Base-by-base conservation (phyloP, 1,139 yeast species). In the Pichia sp. region DNA sequence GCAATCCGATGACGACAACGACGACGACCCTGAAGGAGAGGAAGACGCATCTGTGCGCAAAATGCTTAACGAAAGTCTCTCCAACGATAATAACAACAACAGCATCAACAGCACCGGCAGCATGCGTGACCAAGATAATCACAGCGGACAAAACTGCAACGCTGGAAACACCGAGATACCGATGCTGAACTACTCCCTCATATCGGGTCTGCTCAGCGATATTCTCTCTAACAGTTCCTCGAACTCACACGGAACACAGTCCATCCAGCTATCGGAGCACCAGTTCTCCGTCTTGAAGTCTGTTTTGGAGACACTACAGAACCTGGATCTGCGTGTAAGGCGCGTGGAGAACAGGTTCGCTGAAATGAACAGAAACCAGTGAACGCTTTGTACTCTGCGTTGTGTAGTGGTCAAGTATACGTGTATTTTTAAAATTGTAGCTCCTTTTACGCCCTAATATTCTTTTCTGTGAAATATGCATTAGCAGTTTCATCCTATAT, bases 161-260 rank as follows among this genome's bases (percentile, higher is more conserved):
- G 8, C 27, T 10, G 31, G 6, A 16, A 16, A 9, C 17, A 16
- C 40, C 16, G 27, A 43, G 27, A 20, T 51, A n/a, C 52, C 52
- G 24, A 38, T 41, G 14, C 34, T 52, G 4, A 46, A 53, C 20
- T 46, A 48, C 17, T 49, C 53, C 14, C 17, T 53, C 5, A 50
- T 53, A 9, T 53, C 55, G 6, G 33, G 50, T 17, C 38, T 53
- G 34, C 17, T 53, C 17, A 49, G 41, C 24, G 53, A 50, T 29
- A 50, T 53, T 8, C 30, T 49, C 12, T 49, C 50, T 5, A 52
- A 52, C 31, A 49, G 27, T 9, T 29, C 55, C 7, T 44, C 46
- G 4, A 46, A 38, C 9, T 24, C 49, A 1, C 24, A 41, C 6
- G 48, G 46, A 14, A 36, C 20, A 14, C 34, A 49, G 24, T 36